phyloP scores from a whole-genome alignment of 176 grass and related monocot genomes.

The Canna indica region DNA sequence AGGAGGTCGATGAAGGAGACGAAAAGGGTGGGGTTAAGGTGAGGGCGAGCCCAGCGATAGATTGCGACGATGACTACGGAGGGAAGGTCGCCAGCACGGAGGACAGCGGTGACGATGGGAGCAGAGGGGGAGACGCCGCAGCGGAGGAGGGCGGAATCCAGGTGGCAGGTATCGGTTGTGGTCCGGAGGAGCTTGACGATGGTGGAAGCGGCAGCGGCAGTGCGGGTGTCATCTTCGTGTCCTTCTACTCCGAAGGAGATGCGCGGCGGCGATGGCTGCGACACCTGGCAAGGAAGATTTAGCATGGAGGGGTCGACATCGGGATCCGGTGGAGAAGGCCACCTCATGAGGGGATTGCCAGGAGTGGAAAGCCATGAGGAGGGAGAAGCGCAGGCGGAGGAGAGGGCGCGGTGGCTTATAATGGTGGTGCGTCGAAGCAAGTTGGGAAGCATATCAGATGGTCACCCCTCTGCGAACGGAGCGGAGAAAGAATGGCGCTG shows the following conservation, averaged over 20 bases:
- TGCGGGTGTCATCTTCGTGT: not conserved
- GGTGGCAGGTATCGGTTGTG: not conserved
- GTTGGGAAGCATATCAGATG: not conserved
- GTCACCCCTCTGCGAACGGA: not conserved
- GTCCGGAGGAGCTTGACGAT: constrained; percentile 24
- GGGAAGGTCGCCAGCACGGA: constrained; percentile 14
- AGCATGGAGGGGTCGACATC: not conserved
- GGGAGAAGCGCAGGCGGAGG: constrained; percentile 2
- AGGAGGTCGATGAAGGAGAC: constrained; percentile 45
- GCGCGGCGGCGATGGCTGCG: not conserved
- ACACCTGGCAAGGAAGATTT: not conserved
- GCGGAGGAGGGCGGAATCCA: constrained; percentile 6
- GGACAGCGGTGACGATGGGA: constrained; percentile 12
- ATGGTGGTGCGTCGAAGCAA: not conserved
- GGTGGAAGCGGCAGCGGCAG: not conserved
- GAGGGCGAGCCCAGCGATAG: constrained; percentile 42
- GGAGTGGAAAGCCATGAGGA: constrained; percentile 28
- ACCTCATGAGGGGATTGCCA: constrained; percentile 3
- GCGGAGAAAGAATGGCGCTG: too few relatives aligned
- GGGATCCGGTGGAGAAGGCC: constrained; percentile 6
- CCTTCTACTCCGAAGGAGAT: not conserved
- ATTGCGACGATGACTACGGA: constrained; percentile 34
- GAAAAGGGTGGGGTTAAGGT: constrained; percentile 16
- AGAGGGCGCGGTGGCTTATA: constrained; percentile 10
- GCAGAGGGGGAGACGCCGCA: constrained; percentile 4